Evolutionary conservation across 225 moss, liverwort and hornwort species (phyloP), one percentile per base, ranked within the genome.

Genomic region (Rhytidiadelphus loreus): DNA sequence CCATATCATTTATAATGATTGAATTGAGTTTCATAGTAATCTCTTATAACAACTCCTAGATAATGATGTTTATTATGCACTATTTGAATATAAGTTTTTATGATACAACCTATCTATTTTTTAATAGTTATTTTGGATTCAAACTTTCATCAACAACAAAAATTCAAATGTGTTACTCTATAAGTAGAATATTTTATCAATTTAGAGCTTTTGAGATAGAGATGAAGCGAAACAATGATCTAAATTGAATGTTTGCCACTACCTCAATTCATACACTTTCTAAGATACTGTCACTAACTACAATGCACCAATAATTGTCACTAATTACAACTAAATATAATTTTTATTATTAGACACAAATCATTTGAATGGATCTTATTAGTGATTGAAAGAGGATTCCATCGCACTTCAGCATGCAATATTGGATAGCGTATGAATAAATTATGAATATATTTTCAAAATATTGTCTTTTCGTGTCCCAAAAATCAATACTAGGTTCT

Each of bases 251-350:
- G 0, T 48, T 12, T 74, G 2, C 12, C 2, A 48, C 7, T 50
- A 48, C 1, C 1, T 48, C 20, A 32, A 19, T 74, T 48, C 6
- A 74, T 74, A 4, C 11, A 12, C 11, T 16, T 73, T 46, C 2
- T 7, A 29, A 46, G 1, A 3, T 44, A 29, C 30, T 26, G 15
- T 4, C 13, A 13, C 0, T 16, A 11, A 48, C 48, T 48, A 48
- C 9, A 48, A 48, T 46, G 29, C 4, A 30, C 6, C 4, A 32
- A 12, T 11, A 30, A 48, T 73, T 73, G 30, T 7, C 13, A 50
- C 2, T 21, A 13, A 50, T 50, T 50, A 13, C 0, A 50, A 13
- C 13, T 8, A 2, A 21, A 0, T 0, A 52, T 50, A 8, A 0
- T 30, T 4, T 4, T 0, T 8, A 7, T 21, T 7, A 13, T 50